Evolutionary conservation across 345 rosid genomes (phyloP), one percentile per base, ranked within the genome.

Genomic region (Lumnitzera racemosa): DNA sequence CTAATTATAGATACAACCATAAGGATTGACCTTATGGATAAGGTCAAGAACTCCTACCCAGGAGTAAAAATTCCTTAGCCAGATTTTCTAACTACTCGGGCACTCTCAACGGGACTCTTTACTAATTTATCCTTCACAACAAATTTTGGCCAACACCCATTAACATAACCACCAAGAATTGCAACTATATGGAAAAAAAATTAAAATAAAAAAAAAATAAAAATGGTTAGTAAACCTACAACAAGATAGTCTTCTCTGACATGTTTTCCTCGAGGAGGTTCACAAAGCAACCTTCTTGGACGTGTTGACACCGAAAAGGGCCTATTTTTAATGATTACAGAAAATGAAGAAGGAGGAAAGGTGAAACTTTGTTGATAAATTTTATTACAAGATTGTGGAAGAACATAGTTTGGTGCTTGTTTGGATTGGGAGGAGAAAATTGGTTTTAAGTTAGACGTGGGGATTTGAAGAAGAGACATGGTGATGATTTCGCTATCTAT

Each of bases 191-290:
- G 15, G 15, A 29, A 10, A 61, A 20, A 10, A 11, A 31, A 24
- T 20, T 11, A 11, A 47, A 29, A 13, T 41, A 48, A 68, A 14
- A 11, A 31, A 24, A 47, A 50, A 41, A 23, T 13, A 4, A 53
- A n/a, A 16, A 15, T 2, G 48, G 68, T 63, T 12, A 7, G 7
- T 13, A n/a, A 20, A 53, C 75, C 8, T 78, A 89, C 98, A 91
- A 92, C 96, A 62, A 85, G 89, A 70, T 89, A 89, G 70, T 92
- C 96, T 68, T 89, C 91, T 69, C 86, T 76, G 53, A 89, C 75
- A 63, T 75, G 60, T 76, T 92, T 92, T 3, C 96, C 96, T 1
- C 57, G 84, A 64, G 91, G 88, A n/a, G 96, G 88, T 59, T 61
- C 61, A 72, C 96, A 80, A 46, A 83, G 85, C 70, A 83, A 68